Evolutionary conservation across 768 basidiomycete genomes (phyloP).

Genomic region (Lanmaoa pseudosensibilis): DNA sequence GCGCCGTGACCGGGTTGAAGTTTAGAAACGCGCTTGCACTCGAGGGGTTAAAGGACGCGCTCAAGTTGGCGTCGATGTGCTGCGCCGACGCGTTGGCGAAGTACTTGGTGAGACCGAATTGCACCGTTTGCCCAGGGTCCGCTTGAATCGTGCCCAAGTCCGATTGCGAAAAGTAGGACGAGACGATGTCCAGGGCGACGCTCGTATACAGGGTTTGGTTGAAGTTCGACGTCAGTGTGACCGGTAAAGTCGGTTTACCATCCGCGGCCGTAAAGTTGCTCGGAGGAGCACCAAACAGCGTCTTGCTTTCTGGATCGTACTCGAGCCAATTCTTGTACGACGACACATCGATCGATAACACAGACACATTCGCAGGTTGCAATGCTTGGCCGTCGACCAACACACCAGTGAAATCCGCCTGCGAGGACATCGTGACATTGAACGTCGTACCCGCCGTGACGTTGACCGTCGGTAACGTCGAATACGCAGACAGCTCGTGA

Average conservation of each 20-base stretch:
- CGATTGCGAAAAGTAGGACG: slow-evolving; percentile 68
- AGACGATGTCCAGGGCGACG: slow-evolving; percentile 63
- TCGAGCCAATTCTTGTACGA: slow-evolving; percentile 55
- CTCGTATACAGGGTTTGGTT: slow-evolving; percentile 67
- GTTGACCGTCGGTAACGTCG: slow-evolving; percentile 65
- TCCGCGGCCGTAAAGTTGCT: slow-evolving; percentile 37
- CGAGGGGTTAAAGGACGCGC: slow-evolving; percentile 54
- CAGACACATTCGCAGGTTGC: slow-evolving; percentile 56
- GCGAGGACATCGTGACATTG: slow-evolving; percentile 50
- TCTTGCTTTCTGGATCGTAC: slow-evolving; percentile 55
- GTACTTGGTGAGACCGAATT: slow-evolving; percentile 54
- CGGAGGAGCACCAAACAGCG: slow-evolving; percentile 67
- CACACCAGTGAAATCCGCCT: slow-evolving; percentile 62
- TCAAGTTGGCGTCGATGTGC: slow-evolving; percentile 49
- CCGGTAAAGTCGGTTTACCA: slow-evolving; percentile 48
- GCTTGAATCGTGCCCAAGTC: slow-evolving; percentile 57
- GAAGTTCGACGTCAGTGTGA: slow-evolving; percentile 60
- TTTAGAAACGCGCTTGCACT: slow-evolving; percentile 49
- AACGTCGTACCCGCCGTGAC: slow-evolving; percentile 58
- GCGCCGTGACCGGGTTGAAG: slow-evolving; percentile 47
- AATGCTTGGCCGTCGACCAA: slow-evolving; percentile 60
- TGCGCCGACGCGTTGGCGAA: slow-evolving; percentile 49
- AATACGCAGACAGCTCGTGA: slow-evolving; percentile 60
- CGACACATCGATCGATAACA: slow-evolving; percentile 59
- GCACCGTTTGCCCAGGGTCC: slow-evolving; percentile 48